Conservation (phyloP, 352 stramenopile genomes). For the Globisporangium spiculum region DNA sequence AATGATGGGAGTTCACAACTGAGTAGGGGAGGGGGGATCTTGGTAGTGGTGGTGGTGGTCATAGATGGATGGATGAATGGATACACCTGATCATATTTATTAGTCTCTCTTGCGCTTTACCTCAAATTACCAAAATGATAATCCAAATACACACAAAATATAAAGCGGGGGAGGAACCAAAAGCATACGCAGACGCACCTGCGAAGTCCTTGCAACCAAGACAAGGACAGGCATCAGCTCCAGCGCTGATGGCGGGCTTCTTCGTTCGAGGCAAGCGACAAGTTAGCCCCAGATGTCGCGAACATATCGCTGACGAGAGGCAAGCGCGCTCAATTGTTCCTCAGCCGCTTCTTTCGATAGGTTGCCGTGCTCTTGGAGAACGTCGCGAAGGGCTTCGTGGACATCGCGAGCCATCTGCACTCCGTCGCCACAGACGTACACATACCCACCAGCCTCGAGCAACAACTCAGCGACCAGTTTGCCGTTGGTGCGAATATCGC, state of each 20-base stretch:
- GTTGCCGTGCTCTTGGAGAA: constrained; percentile 71
- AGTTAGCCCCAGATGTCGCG: constrained; percentile 83
- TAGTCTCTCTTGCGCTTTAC: constrained; percentile 19
- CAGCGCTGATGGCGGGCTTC: not conserved
- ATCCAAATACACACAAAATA: constrained; percentile 9
- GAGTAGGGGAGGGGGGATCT: not conserved
- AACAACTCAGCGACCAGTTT: constrained; percentile 74
- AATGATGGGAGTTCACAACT: not conserved
- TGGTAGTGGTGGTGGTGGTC: not conserved
- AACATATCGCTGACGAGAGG: constrained; percentile 78
- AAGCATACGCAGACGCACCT: not conserved
- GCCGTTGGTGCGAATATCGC: constrained; percentile 65
- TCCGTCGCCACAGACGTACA: constrained; percentile 96
- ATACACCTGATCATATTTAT: constrained; percentile 4
- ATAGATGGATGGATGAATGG: not conserved
- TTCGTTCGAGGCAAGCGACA: not conserved
- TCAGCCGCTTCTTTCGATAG: constrained; percentile 60
- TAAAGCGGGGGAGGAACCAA: constrained; percentile 30
- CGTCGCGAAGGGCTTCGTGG: constrained; percentile 73
- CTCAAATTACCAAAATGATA: constrained; percentile 4
- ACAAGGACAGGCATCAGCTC: not conserved
- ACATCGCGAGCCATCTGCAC: constrained; percentile 95
- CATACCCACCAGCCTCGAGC: constrained; percentile 64
- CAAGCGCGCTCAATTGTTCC: constrained; percentile 50
- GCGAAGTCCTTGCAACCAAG: not conserved